Evolutionary conservation across 805 yeast species (phyloP).

Genomic region (Barnettozyma pratensis): DNA sequence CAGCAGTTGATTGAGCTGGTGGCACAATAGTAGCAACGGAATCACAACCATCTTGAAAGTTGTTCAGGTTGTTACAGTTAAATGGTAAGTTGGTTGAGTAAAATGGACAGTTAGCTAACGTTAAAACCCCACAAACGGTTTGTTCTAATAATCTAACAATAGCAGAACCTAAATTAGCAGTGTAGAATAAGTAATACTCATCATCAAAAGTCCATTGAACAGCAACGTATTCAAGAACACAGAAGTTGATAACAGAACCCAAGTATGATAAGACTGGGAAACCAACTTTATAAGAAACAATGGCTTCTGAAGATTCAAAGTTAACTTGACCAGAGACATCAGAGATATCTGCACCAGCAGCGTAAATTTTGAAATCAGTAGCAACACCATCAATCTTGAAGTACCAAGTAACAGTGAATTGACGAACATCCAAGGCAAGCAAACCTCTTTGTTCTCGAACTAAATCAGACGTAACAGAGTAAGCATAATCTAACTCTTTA

Average conservation of each 20-base stretch:
- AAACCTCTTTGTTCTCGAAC: not conserved
- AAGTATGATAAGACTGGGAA: not conserved
- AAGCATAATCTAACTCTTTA: not conserved
- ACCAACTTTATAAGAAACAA: constrained; percentile 8
- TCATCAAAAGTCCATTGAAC: constrained; percentile 1
- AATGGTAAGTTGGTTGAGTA: constrained; percentile 8
- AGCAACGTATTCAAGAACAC: constrained; percentile 2
- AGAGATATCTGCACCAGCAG: not conserved
- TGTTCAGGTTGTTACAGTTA: constrained; percentile 7
- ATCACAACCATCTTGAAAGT: not conserved
- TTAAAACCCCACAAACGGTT: constrained; percentile 7
- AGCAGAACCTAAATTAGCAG: constrained; percentile 14
- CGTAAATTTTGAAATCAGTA: constrained; percentile 5
- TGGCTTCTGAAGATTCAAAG: constrained; percentile 14
- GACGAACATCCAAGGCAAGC: not conserved
- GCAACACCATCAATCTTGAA: constrained; percentile 14
- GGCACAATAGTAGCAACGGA: too few species aligned
- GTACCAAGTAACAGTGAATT: constrained; percentile 16
- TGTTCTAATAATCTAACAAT: not conserved
- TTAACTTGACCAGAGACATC: constrained; percentile 12
- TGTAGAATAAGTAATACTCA: constrained; percentile 13
- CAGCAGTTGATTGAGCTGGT: too few species aligned
- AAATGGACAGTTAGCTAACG: constrained; percentile 4
- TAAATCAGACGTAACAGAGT: not conserved
- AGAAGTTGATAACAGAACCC: not conserved